These are phyloP conservation scores for Hypoxylon perforatum DNA, from an alignment of 495 filamentous ascomycete species.

Conservation along the genomic window DNA sequence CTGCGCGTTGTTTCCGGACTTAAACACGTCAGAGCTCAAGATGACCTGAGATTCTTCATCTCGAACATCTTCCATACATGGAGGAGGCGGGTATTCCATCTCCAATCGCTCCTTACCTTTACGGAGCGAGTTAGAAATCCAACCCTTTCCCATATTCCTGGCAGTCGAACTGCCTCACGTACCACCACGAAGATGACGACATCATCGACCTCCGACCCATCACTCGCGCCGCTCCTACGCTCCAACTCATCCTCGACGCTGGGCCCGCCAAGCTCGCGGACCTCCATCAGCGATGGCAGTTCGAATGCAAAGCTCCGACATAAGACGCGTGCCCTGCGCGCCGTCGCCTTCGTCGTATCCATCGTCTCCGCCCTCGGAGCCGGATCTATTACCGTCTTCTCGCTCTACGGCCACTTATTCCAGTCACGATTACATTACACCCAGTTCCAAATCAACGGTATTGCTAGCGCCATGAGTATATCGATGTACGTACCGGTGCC, in stretches of 20 bases:
- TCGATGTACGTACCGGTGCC: conserved; percentile 91
- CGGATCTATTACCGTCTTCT: conserved; percentile 87
- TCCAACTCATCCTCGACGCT: conserved; percentile 47
- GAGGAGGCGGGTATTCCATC: conserved; percentile 22
- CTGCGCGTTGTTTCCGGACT: conserved; percentile 15
- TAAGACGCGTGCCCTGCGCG: conserved; percentile 45
- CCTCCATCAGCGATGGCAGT: conserved; percentile 49
- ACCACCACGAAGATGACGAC: conserved; percentile 25
- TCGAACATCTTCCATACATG: background rate
- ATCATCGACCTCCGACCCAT: conserved; percentile 30
- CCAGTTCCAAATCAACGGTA: conserved; percentile 89
- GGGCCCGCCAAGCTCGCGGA: conserved; percentile 46
- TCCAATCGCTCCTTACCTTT: conserved; percentile 14
- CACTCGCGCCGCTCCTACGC: conserved; percentile 47
- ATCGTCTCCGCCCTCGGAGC: conserved; percentile 72
- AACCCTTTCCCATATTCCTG: conserved; percentile 1
- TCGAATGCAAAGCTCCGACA: conserved; percentile 39
- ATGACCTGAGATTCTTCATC: conserved; percentile 8
- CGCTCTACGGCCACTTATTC: conserved; percentile 89
- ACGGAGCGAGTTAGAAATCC: background rate
- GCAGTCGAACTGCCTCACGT: conserved; percentile 22
- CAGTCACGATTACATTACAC: conserved; percentile 84
- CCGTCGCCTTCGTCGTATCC: conserved; percentile 53
- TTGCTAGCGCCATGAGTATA: conserved; percentile 84
- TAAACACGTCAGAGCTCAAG: conserved; percentile 12